Conservation (phyloP, 805 yeast species). For the Nakazawaea holstii region DNA sequence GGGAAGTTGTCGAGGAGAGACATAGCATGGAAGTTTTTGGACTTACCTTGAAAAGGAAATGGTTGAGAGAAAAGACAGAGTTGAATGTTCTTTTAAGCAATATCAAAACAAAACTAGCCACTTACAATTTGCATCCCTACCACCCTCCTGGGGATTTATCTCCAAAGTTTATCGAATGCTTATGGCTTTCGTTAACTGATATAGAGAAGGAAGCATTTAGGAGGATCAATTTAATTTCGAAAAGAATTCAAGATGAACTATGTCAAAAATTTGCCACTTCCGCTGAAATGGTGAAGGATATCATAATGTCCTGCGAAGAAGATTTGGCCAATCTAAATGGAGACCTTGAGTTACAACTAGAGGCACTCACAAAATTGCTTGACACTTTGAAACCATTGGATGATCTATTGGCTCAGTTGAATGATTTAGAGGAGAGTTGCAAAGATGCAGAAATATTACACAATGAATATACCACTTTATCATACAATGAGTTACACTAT, state of each 20-base stretch:
- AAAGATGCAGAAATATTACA: slow-evolving; percentile 26
- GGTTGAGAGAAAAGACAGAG: slow-evolving; percentile 31
- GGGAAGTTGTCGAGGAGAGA: slow-evolving; percentile 21
- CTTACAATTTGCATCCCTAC: slow-evolving; percentile 27
- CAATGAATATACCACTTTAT: slow-evolving; percentile 18
- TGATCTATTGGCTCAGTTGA: slow-evolving; percentile 21
- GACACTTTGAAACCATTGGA: slow-evolving; percentile 31
- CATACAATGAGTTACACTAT: slow-evolving; percentile 30
- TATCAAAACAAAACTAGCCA: slow-evolving; percentile 29
- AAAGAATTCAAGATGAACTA: slow-evolving; percentile 26
- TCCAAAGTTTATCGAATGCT: slow-evolving; percentile 22
- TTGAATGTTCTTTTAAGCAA: slow-evolving; percentile 28
- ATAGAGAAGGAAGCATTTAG: slow-evolving; percentile 27
- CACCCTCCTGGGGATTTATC: slow-evolving; percentile 26
- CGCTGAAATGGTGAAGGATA: slow-evolving; percentile 24
- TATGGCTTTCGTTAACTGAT: slow-evolving; percentile 25
- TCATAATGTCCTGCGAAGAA: slow-evolving; percentile 20
- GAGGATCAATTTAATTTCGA: slow-evolving; percentile 23
- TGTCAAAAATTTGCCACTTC: slow-evolving; percentile 25
- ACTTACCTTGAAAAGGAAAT: slow-evolving; percentile 24
- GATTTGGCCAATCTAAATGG: slow-evolving; percentile 25
- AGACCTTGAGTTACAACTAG: slow-evolving; percentile 31
- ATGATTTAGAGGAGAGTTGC: slow-evolving; percentile 20
- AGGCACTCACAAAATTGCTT: slow-evolving; percentile 25
- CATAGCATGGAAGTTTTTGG: slow-evolving; percentile 22